phyloP scores from a whole-genome alignment of 208 protist genomes.

The Naegleria fowleri region DNA sequence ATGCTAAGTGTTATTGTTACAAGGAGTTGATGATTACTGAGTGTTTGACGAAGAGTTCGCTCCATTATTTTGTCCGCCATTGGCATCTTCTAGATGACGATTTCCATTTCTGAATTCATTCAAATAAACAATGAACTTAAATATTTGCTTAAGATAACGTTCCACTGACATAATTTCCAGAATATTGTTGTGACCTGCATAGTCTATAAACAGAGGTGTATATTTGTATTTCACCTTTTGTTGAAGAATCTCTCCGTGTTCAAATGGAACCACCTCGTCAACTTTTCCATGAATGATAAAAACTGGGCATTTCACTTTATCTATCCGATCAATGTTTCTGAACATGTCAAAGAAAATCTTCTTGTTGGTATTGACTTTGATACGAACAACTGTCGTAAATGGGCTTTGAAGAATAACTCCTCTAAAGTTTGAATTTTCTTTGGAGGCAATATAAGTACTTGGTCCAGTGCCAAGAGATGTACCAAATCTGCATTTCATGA shows the following conservation, averaged over 20 bases:
- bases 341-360: conserved; percentile 55
- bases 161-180: conserved; percentile 17
- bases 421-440: conserved; percentile 20
- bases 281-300: conserved; percentile 69
- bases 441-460: neutral
- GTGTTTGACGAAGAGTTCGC: neutral
- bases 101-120: neutral
- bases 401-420: conserved; percentile 31
- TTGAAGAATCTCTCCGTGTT: conserved; percentile 50
- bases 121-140: conserved; percentile 24
- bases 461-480: neutral
- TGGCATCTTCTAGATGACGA: too few species aligned
- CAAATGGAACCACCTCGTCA: conserved; percentile 63
- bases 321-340: conserved; percentile 64
- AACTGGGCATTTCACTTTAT: conserved; percentile 61
- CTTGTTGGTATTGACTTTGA: neutral
- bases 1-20: neutral
- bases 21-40: neutral
- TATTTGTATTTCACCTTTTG: neutral
- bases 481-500: neutral
- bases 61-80: neutral
- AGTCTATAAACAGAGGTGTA: conserved; percentile 20
- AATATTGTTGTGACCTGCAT: conserved; percentile 26
- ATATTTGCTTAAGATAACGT: conserved; percentile 17
- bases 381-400: conserved; percentile 8